Evolutionary conservation across 495 filamentous ascomycete species (phyloP).

Genomic region (Aspergillus conjunctus): DNA sequence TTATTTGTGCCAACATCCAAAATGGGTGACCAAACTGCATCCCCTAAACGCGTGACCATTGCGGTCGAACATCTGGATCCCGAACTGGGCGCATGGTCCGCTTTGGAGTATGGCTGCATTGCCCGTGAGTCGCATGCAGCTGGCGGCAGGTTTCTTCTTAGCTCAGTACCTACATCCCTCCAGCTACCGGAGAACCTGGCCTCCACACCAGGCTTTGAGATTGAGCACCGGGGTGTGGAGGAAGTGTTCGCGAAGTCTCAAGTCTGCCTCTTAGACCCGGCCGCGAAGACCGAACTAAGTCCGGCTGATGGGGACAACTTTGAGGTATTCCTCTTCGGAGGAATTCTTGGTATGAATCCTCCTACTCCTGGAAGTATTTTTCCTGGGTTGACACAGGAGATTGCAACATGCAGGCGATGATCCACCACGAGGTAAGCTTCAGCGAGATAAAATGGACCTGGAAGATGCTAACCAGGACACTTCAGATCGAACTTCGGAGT

Average conservation of each 20-base stretch:
- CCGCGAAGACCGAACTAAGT: conserved; percentile 73
- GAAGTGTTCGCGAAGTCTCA: conserved; percentile 69
- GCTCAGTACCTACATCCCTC: conserved; percentile 72
- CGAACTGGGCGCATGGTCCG: conserved; percentile 92
- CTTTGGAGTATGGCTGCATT: conserved; percentile 85
- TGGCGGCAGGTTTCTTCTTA: conserved; percentile 75
- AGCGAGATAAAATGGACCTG: background rate
- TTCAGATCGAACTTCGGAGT: conserved; percentile 86
- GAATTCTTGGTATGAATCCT: conserved; percentile 77
- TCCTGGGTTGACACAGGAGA: conserved; percentile 18
- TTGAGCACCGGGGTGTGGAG: conserved; percentile 76
- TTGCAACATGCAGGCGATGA: conserved; percentile 71
- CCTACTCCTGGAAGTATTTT: background rate
- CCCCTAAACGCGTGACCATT: conserved; percentile 60
- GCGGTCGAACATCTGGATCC: conserved; percentile 92
- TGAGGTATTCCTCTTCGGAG: conserved; percentile 92
- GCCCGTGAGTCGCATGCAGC: conserved; percentile 72
- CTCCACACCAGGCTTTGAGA: conserved; percentile 58
- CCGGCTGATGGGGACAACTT: conserved; percentile 82
- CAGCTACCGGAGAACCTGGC: conserved; percentile 66
- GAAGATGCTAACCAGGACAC: background rate
- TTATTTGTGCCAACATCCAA: conserved; percentile 24
- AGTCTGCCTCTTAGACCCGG: conserved; percentile 88
- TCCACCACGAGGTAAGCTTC: conserved; percentile 79
- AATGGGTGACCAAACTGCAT: conserved; percentile 30